Evolutionary conservation across 2,329 filamentous ascomycete species (phyloP).

Genomic region (Sporothrix euskadiensis): DNA sequence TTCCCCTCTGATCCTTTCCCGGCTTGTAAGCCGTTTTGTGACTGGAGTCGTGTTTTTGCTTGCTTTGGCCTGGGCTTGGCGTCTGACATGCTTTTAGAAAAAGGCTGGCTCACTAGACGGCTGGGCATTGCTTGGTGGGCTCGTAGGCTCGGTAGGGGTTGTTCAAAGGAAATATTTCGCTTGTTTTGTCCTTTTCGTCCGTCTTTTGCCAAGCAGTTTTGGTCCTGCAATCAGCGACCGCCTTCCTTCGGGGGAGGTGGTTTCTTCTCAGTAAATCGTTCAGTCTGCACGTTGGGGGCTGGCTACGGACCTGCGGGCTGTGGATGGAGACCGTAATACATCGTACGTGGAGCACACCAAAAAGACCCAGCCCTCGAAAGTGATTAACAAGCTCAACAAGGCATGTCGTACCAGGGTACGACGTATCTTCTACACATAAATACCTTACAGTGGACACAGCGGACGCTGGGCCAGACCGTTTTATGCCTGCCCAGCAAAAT

Average conservation of each 20-base stretch:
- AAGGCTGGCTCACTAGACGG: too few species aligned
- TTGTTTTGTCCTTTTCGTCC: background rate
- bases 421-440: too few species aligned
- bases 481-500: conserved; percentile 7
- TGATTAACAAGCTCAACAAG: too few species aligned
- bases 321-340: conserved; percentile 21
- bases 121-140: background rate
- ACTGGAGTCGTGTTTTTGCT: background rate
- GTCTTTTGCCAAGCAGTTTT: background rate
- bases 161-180: background rate
- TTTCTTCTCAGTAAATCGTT: too few species aligned
- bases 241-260: background rate
- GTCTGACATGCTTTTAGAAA: conserved; percentile 10
- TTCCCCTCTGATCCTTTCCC: background rate
- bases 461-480: background rate
- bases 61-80: conserved; percentile 16
- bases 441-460: background rate
- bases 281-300: background rate
- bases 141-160: too few species aligned
- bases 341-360: conserved; percentile 2
- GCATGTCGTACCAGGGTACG: background rate
- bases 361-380: background rate
- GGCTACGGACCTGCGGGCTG: conserved; percentile 13
- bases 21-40: background rate
- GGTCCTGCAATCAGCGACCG: conserved; percentile 23